Evolutionary conservation across 208 protist genomes (phyloP).

Genomic region (Trypanosoma avium): DNA sequence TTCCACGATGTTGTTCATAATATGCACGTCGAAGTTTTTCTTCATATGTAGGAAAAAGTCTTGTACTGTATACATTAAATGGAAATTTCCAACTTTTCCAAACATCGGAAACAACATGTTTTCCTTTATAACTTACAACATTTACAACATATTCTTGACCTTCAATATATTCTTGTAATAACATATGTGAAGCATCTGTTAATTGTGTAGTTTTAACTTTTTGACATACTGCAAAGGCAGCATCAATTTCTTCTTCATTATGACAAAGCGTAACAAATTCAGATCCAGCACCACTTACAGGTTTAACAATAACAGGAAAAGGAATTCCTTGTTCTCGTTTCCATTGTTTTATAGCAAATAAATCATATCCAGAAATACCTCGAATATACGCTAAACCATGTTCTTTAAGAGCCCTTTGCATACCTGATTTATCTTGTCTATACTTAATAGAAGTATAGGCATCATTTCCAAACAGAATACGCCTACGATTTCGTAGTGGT

Average conservation of each 20-base stretch:
- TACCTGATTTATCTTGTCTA: slow-evolving; percentile 67
- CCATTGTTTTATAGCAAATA: slow-evolving; percentile 31
- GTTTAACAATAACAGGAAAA: slow-evolving; percentile 86
- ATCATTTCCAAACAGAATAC: slow-evolving; percentile 59
- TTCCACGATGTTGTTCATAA: not conserved
- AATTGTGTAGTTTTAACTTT: slow-evolving; percentile 44
- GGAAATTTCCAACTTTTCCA: slow-evolving; percentile 87
- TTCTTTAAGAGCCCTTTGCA: slow-evolving; percentile 52
- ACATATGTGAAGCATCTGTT: slow-evolving; percentile 53
- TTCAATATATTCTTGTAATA: slow-evolving; percentile 88
- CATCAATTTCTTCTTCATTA: slow-evolving; percentile 41
- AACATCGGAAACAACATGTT: slow-evolving; percentile 83
- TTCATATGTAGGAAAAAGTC: slow-evolving; percentile 39
- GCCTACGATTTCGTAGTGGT: not conserved
- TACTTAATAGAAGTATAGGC: slow-evolving; percentile 46
- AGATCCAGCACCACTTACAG: slow-evolving; percentile 72
- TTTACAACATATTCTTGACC: slow-evolving; percentile 87
- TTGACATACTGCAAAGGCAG: slow-evolving; percentile 47
- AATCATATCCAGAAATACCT: slow-evolving; percentile 34
- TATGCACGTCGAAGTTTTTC: slow-evolving; percentile 16
- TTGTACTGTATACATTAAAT: slow-evolving; percentile 35
- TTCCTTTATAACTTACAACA: slow-evolving; percentile 66
- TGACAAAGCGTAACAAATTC: slow-evolving; percentile 85
- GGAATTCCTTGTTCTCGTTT: slow-evolving; percentile 31
- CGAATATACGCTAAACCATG: slow-evolving; percentile 65